A percentile compares a stretch with the other conserved stretches of the same genome.
phyloP scores from a whole-genome alignment of 495 filamentous ascomycete species.

The Penicillium soppii region DNA sequence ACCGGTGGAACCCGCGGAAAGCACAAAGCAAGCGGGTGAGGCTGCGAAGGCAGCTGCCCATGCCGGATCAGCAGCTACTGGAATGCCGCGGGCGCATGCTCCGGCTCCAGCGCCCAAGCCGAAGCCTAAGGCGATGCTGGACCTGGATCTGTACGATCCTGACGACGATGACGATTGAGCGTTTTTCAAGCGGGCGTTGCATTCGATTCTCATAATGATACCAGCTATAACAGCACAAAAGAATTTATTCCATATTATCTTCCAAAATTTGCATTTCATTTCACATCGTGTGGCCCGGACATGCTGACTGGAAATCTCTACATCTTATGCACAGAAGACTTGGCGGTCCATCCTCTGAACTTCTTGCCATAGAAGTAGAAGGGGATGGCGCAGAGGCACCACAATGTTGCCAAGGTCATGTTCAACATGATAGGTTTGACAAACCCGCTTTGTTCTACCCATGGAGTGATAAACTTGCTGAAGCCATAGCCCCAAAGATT shows the following conservation, averaged over 20 bases:
- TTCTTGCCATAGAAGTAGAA: conserved; percentile 60
- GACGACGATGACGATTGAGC: conserved; percentile 45
- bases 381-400: conserved; percentile 51
- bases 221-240: conserved; percentile 9
- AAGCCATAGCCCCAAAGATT: conserved; percentile 58
- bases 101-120: conserved; percentile 33
- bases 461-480: conserved; percentile 47
- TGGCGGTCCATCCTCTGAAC: conserved; percentile 53
- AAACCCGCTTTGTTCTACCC: conserved; percentile 35
- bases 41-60: conserved; percentile 37
- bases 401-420: conserved; percentile 52
- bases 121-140: conserved; percentile 40
- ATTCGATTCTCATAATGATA: conserved; percentile 19
- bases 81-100: conserved; percentile 13
- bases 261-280: not conserved
- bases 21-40: conserved; percentile 29
- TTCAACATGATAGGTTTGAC: conserved; percentile 53
- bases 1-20: conserved; percentile 18
- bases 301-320: conserved; percentile 14
- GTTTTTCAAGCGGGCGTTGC: conserved; percentile 7
- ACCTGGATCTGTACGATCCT: conserved; percentile 48
- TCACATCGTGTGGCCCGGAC: not conserved
- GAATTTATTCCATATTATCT: not conserved
- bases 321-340: conserved; percentile 54
- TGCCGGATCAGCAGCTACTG: conserved; percentile 31